Base-by-base conservation (phyloP, 192 early-diverging fungal species). In the Backusella macrospora region DNA sequence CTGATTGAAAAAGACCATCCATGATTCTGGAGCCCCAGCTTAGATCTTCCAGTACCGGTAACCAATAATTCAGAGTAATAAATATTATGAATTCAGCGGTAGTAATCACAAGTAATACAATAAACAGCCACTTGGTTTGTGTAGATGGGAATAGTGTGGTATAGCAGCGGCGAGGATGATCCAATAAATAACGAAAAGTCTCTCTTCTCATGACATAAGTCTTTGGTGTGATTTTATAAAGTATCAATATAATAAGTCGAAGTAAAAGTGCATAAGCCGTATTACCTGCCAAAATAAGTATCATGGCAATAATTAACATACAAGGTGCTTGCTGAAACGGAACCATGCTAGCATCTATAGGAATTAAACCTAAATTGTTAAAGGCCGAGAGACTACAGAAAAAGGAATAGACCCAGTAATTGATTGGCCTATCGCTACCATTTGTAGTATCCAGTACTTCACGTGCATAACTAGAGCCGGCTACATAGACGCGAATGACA, bases 151-250 rank as follows among this genome's bases (percentile, higher is more conserved):
- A 80, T 6, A 80, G 42, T 5, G 75, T 76, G 34, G 79, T 80
- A 40, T 76, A 80, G 44, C 74, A 76, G 44, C 79, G 49, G 39
- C 79, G 79, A 23, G 79, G 79, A 40, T 80, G 79, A 47, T 80
- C 79, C 4, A 80, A 46, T 3, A 80, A 43, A 65, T 68, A 80
- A 10, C 75, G 65, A 14, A 80, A 59, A 0, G 72, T 73, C 29
- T 80, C 75, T 14, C 65, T 72, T 55, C 66, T 72, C 47, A 76
- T 70, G 7, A 63, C 21, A 5, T 62, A 72, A 0, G 38, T 67
- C 21, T 70, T 45, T 5, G 73, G 79, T 0, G 79, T 80, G 0
- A 72, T 46, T 16, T 70, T 64, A 49, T 73, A 80, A 4, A 76
- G 15, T 9, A 15, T 13, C 79, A 75, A 80, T 1, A 80, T 80